These are phyloP conservation scores for Mycena sanguinolenta DNA, from an alignment of 768 basidiomycete species.

Conservation along the genomic window DNA sequence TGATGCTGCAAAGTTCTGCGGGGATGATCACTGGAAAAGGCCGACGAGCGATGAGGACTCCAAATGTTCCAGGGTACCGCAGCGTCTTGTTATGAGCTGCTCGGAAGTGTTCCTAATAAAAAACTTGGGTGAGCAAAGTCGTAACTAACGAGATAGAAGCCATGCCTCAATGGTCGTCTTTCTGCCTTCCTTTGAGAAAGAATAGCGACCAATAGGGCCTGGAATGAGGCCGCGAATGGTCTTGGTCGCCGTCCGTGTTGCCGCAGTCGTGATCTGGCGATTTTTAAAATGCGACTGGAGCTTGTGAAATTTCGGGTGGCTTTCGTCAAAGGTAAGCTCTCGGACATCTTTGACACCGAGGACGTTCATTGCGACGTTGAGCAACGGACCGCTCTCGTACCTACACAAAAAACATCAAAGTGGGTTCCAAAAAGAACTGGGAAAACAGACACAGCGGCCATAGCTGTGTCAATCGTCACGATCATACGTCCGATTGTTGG, in stretches of 20 bases:
- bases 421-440: background rate
- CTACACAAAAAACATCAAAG: conserved; percentile 35
- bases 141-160: conserved; percentile 3
- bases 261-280: conserved; percentile 48
- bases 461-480: conserved; percentile 62
- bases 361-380: conserved; percentile 50
- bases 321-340: conserved; percentile 44
- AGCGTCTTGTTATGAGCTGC: conserved; percentile 50
- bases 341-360: conserved; percentile 43
- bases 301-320: conserved; percentile 39
- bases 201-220: conserved; percentile 50
- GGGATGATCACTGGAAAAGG: conserved; percentile 57
- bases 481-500: conserved; percentile 55
- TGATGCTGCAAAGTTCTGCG: conserved; percentile 60
- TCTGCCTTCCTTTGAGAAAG: conserved; percentile 55
- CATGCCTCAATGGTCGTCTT: conserved; percentile 56
- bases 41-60: conserved; percentile 48
- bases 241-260: conserved; percentile 43
- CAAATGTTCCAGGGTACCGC: conserved; percentile 52
- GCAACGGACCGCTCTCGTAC: conserved; percentile 46
- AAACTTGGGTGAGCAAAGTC: background rate
- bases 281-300: conserved; percentile 56
- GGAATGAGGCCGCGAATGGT: conserved; percentile 54
- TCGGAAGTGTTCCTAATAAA: conserved; percentile 56
- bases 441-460: conserved; percentile 57